Conservation (phyloP, 345 rosid genomes). For the Laguncularia racemosa region DNA sequence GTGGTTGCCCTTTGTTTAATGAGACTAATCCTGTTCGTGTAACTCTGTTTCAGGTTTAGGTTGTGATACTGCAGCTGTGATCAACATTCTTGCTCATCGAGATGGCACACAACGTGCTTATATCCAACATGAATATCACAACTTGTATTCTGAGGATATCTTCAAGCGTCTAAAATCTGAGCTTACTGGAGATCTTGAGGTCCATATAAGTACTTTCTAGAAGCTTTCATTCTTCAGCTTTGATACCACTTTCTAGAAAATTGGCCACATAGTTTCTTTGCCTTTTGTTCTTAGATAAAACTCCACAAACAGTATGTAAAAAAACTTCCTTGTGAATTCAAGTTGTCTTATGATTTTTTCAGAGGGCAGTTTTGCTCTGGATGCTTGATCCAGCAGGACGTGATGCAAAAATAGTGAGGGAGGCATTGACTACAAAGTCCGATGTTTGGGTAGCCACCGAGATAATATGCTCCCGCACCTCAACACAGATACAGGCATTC, state of each 20-base stretch:
- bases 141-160: constrained; percentile 39
- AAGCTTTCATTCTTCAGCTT: neutral
- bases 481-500: constrained; percentile 53
- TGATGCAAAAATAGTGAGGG: constrained; percentile 44
- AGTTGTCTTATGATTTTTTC: constrained; percentile 7
- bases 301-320: no score
- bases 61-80: constrained; percentile 41
- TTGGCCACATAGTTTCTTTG: neutral
- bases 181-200: constrained; percentile 58
- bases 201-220: constrained; percentile 11
- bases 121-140: constrained; percentile 47
- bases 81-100: constrained; percentile 59
- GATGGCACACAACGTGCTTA: constrained; percentile 47
- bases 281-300: no score
- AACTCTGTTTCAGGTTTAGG: constrained; percentile 39
- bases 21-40: neutral
- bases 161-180: constrained; percentile 44
- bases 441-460: constrained; percentile 38
- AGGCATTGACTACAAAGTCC: constrained; percentile 12
- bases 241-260: constrained; percentile 1
- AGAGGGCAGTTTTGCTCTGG: constrained; percentile 63
- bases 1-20: neutral
- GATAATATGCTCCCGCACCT: constrained; percentile 59
- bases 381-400: constrained; percentile 58
- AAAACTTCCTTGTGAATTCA: neutral